phyloP scores from a whole-genome alignment of 371 early-diverging fungal species.

The Saksenaea oblongispora region DNA sequence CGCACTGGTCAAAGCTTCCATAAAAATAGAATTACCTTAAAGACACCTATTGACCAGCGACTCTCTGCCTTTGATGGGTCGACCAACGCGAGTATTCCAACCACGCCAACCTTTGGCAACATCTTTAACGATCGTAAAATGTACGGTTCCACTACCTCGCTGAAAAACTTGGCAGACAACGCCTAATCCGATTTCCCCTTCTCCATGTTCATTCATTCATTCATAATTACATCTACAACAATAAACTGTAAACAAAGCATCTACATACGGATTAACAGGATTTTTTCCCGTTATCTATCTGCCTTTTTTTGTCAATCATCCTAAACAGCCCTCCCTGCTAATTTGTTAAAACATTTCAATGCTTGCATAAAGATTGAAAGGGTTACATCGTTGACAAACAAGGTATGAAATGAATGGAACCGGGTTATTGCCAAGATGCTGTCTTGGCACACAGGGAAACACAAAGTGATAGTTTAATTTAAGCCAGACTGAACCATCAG shows the following conservation, averaged over 20 bases:
- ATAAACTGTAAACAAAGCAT: conserved; percentile 6
- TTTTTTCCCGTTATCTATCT: neutral
- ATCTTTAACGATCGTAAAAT: conserved; percentile 54
- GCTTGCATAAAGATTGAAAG: no score
- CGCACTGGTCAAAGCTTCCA: conserved; percentile 44
- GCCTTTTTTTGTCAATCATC: neutral
- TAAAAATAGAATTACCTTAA: conserved; percentile 34
- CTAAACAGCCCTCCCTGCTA: no score
- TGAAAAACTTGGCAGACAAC: neutral
- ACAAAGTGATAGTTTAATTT: no score
- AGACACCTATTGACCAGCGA: conserved; percentile 30
- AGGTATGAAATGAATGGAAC: no score
- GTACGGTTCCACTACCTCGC: conserved; percentile 39
- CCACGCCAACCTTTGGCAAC: conserved; percentile 38
- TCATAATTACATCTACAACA: neutral
- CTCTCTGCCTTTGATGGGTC: conserved; percentile 31
- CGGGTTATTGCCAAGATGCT: no score
- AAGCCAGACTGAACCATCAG: no score
- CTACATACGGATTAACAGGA: neutral
- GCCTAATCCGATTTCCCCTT: neutral
- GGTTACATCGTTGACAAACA: no score
- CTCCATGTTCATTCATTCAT: neutral
- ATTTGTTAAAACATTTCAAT: no score
- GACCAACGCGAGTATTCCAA: conserved; percentile 14
- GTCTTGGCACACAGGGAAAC: no score